Percentiles rank a stretch among this genome's conserved stretches.
Conservation (phyloP, 805 yeast genomes). For the Tetrapisispora pingtungensis region DNA sequence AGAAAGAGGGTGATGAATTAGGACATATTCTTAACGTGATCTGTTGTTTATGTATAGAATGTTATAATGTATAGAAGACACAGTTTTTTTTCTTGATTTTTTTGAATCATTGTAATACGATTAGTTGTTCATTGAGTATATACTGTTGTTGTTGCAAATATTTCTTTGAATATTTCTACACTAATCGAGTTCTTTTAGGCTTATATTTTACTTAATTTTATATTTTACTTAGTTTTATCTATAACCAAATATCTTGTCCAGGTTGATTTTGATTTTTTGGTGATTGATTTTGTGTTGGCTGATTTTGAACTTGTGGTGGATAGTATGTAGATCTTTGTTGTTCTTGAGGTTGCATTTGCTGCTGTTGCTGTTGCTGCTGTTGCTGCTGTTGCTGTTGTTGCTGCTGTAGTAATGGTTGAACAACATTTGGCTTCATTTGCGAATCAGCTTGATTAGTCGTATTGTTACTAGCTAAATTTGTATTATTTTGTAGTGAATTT, state of each 20-base stretch:
- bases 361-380: slow-evolving; percentile 2
- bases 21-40: too few species aligned
- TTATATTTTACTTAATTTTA: too few species aligned
- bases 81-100: too few species aligned
- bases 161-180: not conserved
- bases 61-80: too few species aligned
- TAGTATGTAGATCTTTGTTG: slow-evolving; percentile 2
- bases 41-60: too few species aligned
- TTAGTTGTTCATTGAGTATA: too few species aligned
- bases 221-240: not conserved
- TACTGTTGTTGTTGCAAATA: too few species aligned
- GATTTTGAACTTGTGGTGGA: slow-evolving; percentile 4
- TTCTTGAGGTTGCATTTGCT: slow-evolving; percentile 14
- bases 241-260: slow-evolving; percentile 7
- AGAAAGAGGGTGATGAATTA: too few species aligned
- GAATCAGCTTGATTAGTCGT: slow-evolving; percentile 1
- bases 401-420: slow-evolving; percentile 12
- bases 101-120: too few species aligned
- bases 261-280: slow-evolving; percentile 5
- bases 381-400: slow-evolving; percentile 5
- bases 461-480: not conserved
- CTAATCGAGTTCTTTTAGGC: not conserved
- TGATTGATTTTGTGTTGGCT: slow-evolving; percentile 5
- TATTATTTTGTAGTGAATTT: slow-evolving; percentile 20
- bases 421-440: slow-evolving; percentile 2